A percentile compares a stretch with the other conserved stretches of the same genome.
Conservation (phyloP, 75 land plant genomes). For the Cupressus sempervirens region DNA sequence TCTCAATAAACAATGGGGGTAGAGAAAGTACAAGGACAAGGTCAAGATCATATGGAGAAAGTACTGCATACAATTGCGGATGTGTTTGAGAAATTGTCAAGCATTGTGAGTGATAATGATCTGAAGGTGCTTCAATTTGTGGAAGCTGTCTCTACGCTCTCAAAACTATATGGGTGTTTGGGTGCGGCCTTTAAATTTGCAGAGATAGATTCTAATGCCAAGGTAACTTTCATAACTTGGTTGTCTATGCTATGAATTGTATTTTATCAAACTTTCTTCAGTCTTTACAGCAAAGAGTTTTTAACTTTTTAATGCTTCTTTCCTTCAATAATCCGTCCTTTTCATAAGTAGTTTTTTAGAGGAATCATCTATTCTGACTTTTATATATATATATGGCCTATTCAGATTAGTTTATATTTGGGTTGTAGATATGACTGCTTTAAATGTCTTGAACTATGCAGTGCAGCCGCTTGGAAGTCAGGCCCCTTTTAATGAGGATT, state of each 20-base stretch:
- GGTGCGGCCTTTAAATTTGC: conserved; percentile 93
- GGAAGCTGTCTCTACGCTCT: conserved; percentile 60
- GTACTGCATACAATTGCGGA: background rate
- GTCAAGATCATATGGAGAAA: background rate
- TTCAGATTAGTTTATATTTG: no score
- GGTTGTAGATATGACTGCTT: no score
- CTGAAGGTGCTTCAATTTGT: conserved; percentile 41
- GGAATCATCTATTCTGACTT: no score
- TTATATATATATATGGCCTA: no score
- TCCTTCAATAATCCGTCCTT: no score
- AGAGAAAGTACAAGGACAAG: background rate
- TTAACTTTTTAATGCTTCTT: no score
- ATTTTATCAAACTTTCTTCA: background rate
- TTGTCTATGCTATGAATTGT: background rate
- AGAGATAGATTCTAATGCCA: conserved; percentile 68
- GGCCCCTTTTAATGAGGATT: no score
- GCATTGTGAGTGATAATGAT: background rate
- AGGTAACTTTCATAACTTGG: conserved; percentile 29
- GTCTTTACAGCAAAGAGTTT: background rate
- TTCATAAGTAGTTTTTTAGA: no score
- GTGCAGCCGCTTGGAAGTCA: no score
- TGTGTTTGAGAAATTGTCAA: background rate
- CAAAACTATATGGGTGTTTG: conserved; percentile 69
- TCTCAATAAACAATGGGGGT: background rate
- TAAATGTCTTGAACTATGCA: no score